Percentiles rank a stretch among this genome's conserved stretches.
phyloP scores from a whole-genome alignment of 306 rosid genomes.

The Vachellia collinsii region DNA sequence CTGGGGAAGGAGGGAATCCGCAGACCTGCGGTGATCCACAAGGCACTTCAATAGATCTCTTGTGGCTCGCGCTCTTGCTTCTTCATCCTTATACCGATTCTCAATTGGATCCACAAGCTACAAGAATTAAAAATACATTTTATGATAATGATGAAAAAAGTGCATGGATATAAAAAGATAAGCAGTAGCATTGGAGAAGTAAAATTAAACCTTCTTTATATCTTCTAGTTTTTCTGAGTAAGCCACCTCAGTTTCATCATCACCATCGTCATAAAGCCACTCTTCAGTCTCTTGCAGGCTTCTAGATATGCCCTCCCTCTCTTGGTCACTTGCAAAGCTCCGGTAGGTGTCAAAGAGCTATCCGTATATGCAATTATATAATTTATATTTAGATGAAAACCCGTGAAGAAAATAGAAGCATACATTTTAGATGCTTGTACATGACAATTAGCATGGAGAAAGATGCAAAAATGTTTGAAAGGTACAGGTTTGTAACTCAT shows the following conservation, averaged over 20 bases:
- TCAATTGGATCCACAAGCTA: slow-evolving; percentile 93
- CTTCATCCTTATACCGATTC: slow-evolving; percentile 81
- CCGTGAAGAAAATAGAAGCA: slow-evolving; percentile 20
- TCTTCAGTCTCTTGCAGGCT: slow-evolving; percentile 93
- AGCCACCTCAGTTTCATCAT: slow-evolving; percentile 89
- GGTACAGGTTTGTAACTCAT: slow-evolving; percentile 18
- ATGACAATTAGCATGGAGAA: not conserved
- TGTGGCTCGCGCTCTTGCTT: slow-evolving; percentile 67
- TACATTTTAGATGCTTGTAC: slow-evolving; percentile 26
- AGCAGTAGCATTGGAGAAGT: slow-evolving; percentile 23
- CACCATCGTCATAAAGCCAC: slow-evolving; percentile 98
- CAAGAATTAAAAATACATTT: slow-evolving; percentile 22
- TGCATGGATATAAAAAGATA: slow-evolving; percentile 34
- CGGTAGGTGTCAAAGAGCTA: slow-evolving; percentile 84
- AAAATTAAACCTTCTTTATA: slow-evolving; percentile 69
- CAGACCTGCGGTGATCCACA: slow-evolving; percentile 14
- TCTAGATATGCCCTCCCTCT: slow-evolving; percentile 80
- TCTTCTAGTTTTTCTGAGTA: slow-evolving; percentile 81
- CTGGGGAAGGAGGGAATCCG: slow-evolving; percentile 41
- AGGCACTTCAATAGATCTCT: slow-evolving; percentile 34
- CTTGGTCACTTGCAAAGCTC: slow-evolving; percentile 78
- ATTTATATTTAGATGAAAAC: slow-evolving; percentile 33
- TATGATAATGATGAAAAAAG: not conserved
- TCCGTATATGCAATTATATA: slow-evolving; percentile 40
- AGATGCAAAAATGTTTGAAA: not conserved